Base-by-base conservation (phyloP, 2,329 filamentous ascomycete species). In the Exophiala sp. region DNA sequence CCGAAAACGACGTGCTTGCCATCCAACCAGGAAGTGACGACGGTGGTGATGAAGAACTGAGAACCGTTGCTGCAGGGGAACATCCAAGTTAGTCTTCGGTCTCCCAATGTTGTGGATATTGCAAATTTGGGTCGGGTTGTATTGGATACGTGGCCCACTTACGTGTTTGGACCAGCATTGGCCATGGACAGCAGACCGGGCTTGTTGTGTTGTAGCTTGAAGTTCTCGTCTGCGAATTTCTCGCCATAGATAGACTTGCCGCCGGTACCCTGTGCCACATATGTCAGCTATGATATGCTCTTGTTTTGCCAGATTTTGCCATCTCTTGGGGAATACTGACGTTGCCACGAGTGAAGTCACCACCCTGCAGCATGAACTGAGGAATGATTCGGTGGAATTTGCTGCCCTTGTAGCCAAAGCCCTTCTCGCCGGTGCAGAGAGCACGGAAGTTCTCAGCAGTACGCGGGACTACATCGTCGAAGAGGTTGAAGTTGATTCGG, bases 401-500 rank as follows among this genome's bases (percentile, higher is more conserved):
- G 41, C 80, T 82, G 48, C 78, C 79, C 67, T 83, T 74, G 65
- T 83, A 85, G 42, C 81, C 81, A 61, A 77, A 83, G 63, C 80
- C 81, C 69, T 83, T 79, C 72, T 83, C 79, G 60, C 81, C 81
- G 50, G 81, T 84, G 59, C 79, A 79, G 52, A 84, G 70, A 66
- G 79, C 79, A 49, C 77, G 75, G 71, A 81, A 81, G 71, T 81
- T 81, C 71, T 84, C 80, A 53, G 78, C 73, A 49, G 91, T 96
- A 82, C 86, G 93, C 71, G 91, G 91, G 68, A 95, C 88, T 56
- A 82, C 78, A 61, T 88, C 79, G 69, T 91, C 80, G 79, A 77
- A 95, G 69, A 97, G 87, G 65, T 83, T 82, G 78, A 96, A 94
- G 77, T 81, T 85, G 78, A 97, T 86, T 68, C 86, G 85, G 65